Conservation (phyloP, 495 filamentous ascomycete genomes). For the Schizothecium vesticola region DNA sequence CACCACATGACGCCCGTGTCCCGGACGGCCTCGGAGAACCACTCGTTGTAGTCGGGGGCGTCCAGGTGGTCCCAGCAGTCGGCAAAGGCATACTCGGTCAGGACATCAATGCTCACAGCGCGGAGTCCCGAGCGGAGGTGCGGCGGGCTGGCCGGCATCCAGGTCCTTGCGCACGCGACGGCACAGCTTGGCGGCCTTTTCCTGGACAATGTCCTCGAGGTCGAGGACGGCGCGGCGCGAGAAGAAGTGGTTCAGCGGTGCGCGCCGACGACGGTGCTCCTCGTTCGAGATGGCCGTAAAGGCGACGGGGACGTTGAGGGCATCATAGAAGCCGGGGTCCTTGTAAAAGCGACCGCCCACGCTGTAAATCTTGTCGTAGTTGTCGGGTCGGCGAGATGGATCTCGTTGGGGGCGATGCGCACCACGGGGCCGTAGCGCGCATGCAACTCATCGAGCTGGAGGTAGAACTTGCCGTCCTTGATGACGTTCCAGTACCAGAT, state of each 20-base stretch:
- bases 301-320: constrained; percentile 8
- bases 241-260: constrained; percentile 37
- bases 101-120: constrained; percentile 38
- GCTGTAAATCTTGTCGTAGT: constrained; percentile 36
- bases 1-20: constrained; percentile 8
- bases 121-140: constrained; percentile 26
- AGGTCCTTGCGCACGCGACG: background rate
- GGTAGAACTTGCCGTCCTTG: constrained; percentile 15
- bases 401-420: constrained; percentile 37
- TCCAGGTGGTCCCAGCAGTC: constrained; percentile 27
- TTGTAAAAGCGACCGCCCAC: constrained; percentile 25
- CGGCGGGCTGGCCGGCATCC: constrained; percentile 8
- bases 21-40: constrained; percentile 12
- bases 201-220: constrained; percentile 30
- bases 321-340: constrained; percentile 19
- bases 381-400: constrained; percentile 37
- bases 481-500: constrained; percentile 18
- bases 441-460: constrained; percentile 13
- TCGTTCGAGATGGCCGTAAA: constrained; percentile 24
- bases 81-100: constrained; percentile 42
- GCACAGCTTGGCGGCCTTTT: constrained; percentile 14
- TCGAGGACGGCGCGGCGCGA: constrained; percentile 30
- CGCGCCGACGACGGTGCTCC: constrained; percentile 31
- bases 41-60: constrained; percentile 9
- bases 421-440: constrained; percentile 30